phyloP scores from a whole-genome alignment of 2,329 filamentous ascomycete genomes.

The Hypoxylon rubiginosum region DNA sequence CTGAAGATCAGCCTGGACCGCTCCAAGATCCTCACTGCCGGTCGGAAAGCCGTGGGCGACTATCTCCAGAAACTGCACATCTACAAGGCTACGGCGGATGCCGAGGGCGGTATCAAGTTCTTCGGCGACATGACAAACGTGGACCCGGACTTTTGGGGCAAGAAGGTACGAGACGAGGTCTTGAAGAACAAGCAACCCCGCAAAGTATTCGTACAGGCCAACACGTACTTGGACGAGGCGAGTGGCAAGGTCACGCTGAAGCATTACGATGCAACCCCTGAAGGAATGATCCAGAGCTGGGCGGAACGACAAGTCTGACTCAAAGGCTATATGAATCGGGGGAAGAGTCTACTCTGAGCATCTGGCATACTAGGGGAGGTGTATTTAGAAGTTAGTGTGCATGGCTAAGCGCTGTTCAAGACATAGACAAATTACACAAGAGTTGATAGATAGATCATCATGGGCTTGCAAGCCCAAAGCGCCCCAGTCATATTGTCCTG shows the following conservation, averaged over 20 bases:
- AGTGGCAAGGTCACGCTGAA: conserved; percentile 80
- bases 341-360: conserved; percentile 23
- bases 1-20: conserved; percentile 86
- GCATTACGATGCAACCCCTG: conserved; percentile 86
- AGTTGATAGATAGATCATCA: background rate
- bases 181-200: conserved; percentile 83
- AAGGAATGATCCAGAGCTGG: conserved; percentile 88
- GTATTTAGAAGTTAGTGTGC: background rate
- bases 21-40: conserved; percentile 85
- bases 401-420: background rate
- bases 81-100: conserved; percentile 91
- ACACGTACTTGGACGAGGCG: conserved; percentile 79
- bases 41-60: conserved; percentile 83
- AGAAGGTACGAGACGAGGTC: conserved; percentile 81
- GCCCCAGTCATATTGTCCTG: background rate
- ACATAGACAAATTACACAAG: background rate
- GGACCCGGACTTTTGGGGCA: conserved; percentile 84
- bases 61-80: conserved; percentile 94
- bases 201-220: conserved; percentile 95
- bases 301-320: conserved; percentile 69
- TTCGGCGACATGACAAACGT: conserved; percentile 89
- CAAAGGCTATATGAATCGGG: background rate
- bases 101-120: conserved; percentile 80
- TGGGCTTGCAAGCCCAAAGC: background rate
- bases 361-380: background rate